Percentiles rank a stretch among this genome's conserved stretches.
Evolutionary conservation across 345 rosid genomes (phyloP).

Genomic region (Anacardium occidentale): DNA sequence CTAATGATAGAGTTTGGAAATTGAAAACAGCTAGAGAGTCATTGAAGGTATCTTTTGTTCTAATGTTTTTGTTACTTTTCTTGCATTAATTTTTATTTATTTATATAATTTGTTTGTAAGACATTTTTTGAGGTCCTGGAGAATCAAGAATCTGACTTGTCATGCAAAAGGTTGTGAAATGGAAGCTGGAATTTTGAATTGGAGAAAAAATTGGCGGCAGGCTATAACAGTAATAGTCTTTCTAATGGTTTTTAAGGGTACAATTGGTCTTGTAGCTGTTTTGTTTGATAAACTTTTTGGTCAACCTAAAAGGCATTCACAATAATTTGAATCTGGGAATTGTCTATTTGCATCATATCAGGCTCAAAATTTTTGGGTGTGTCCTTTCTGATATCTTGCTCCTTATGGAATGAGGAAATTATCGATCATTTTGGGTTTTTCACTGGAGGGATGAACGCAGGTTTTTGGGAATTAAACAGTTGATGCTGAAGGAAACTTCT

Average conservation of each 20-base stretch:
- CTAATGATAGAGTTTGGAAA: slow-evolving; percentile 37
- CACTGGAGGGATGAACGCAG: too few relatives aligned
- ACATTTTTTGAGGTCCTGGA: slow-evolving; percentile 45
- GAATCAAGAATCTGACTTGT: slow-evolving; percentile 42
- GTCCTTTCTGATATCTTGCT: background rate
- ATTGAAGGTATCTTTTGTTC: slow-evolving; percentile 39
- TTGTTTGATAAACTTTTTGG: slow-evolving; percentile 41
- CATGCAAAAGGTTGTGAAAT: slow-evolving; percentile 40
- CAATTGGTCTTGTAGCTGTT: slow-evolving; percentile 20
- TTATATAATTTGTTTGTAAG: slow-evolving; percentile 2
- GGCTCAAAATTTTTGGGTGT: background rate
- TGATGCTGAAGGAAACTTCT: slow-evolving; percentile 83
- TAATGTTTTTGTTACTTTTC: too few relatives aligned
- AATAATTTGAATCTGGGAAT: background rate
- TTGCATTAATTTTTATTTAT: too few relatives aligned
- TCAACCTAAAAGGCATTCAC: slow-evolving; percentile 45
- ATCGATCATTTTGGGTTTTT: background rate
- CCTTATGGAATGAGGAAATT: background rate
- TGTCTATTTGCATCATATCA: background rate
- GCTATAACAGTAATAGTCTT: slow-evolving; percentile 30
- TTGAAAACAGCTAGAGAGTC: slow-evolving; percentile 44
- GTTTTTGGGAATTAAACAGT: slow-evolving; percentile 68
- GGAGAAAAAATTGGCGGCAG: slow-evolving; percentile 45
- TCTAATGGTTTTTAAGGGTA: slow-evolving; percentile 16
- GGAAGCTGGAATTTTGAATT: slow-evolving; percentile 45